Conservation (phyloP, 2,329 filamentous ascomycete genomes). For the Xylaria digitata region DNA sequence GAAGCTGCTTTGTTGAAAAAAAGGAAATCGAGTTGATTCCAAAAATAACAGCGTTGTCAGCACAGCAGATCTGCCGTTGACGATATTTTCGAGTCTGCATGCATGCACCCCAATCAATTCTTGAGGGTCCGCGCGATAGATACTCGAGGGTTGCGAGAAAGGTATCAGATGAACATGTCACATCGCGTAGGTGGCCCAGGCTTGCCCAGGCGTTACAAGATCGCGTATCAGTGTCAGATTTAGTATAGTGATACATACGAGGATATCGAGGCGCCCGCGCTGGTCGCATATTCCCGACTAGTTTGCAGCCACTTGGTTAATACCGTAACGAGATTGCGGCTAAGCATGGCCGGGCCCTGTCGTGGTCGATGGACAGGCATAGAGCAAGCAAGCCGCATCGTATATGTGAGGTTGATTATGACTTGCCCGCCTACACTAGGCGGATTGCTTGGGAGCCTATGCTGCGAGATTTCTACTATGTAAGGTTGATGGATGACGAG, state of each 20-base stretch:
- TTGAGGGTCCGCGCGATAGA: not conserved
- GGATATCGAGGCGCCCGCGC: conserved; percentile 12
- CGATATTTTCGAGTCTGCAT: not conserved
- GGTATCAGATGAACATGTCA: conserved; percentile 24
- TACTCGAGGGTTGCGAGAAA: conserved; percentile 8
- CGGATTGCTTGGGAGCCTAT: conserved; percentile 10
- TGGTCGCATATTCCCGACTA: conserved; percentile 14
- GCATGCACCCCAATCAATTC: conserved; percentile 10
- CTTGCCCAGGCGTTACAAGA: conserved; percentile 32
- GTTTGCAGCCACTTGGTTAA: not conserved
- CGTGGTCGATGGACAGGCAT: conserved; percentile 3
- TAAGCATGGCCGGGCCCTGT: conserved; percentile 6
- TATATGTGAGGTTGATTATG: conserved; percentile 22
- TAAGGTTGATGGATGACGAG: not conserved
- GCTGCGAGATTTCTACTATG: not conserved
- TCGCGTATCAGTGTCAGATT: conserved; percentile 31
- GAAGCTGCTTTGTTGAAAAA: not conserved
- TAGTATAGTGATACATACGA: conserved; percentile 8
- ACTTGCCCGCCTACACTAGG: conserved; percentile 5
- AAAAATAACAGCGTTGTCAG: conserved; percentile 12
- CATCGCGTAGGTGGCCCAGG: conserved; percentile 22
- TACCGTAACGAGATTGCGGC: conserved; percentile 12
- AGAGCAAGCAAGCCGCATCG: conserved; percentile 13
- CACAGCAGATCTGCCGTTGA: conserved; percentile 17
- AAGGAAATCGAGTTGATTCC: not conserved